Conservation (phyloP, 2,329 filamentous ascomycete genomes). For the Aureobasidium uvarum region DNA sequence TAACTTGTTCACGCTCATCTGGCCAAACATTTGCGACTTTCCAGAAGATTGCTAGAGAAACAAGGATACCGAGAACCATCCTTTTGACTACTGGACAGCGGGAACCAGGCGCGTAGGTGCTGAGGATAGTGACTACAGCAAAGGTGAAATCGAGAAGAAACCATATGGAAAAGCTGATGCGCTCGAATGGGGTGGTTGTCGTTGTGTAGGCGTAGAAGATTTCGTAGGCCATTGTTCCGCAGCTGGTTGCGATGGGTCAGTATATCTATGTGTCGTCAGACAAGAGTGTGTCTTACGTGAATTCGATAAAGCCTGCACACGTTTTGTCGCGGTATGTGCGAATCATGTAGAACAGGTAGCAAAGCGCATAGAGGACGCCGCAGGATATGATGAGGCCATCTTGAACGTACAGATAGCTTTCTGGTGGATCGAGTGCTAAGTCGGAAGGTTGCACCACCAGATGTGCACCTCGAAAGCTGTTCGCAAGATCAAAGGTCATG, state of each 20-base stretch:
- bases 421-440: constrained; percentile 40
- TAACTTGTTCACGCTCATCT: constrained; percentile 44
- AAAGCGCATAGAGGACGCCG: constrained; percentile 43
- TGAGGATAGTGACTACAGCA: constrained; percentile 37
- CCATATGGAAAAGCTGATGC: constrained; percentile 41
- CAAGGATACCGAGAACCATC: constrained; percentile 35
- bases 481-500: constrained; percentile 39
- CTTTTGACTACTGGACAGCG: constrained; percentile 33
- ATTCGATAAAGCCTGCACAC: constrained; percentile 37
- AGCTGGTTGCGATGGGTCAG: neutral
- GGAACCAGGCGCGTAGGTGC: constrained; percentile 34
- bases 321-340: constrained; percentile 41
- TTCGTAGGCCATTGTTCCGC: constrained; percentile 42
- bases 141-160: constrained; percentile 42
- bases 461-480: constrained; percentile 45
- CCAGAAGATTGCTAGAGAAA: constrained; percentile 38
- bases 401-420: constrained; percentile 44
- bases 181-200: constrained; percentile 40
- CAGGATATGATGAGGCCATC: constrained; percentile 45
- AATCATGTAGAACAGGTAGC: constrained; percentile 44
- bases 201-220: constrained; percentile 43
- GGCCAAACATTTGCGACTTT: constrained; percentile 36
- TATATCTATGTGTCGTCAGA: neutral
- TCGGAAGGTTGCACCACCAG: constrained; percentile 55
- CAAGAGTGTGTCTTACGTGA: constrained; percentile 27